phyloP scores from a whole-genome alignment of 345 rosid species.

The Kandelia obovata region DNA sequence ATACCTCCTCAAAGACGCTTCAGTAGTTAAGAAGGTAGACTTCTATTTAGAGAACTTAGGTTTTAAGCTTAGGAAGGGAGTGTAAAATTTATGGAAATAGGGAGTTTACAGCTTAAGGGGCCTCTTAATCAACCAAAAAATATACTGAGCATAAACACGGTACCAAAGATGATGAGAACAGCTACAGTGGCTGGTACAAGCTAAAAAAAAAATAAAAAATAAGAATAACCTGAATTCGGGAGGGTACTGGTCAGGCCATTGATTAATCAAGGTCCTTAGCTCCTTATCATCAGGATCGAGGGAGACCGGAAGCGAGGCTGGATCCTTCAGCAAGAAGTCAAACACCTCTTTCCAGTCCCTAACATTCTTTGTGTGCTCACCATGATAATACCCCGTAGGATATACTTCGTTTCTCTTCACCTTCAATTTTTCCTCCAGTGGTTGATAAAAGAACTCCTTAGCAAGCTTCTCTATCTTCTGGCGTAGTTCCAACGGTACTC shows the following conservation, averaged over 20 bases:
- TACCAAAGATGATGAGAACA: background rate
- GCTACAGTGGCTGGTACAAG: background rate
- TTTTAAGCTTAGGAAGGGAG: too few species aligned
- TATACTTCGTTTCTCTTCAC: slow-evolving; percentile 62
- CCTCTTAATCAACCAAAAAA: too few species aligned
- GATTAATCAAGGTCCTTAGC: slow-evolving; percentile 47
- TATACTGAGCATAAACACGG: too few species aligned
- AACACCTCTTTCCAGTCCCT: slow-evolving; percentile 92
- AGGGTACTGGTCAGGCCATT: slow-evolving; percentile 64
- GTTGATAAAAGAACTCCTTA: slow-evolving; percentile 48
- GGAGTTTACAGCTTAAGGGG: too few species aligned
- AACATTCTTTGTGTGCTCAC: slow-evolving; percentile 87
- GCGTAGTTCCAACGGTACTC: slow-evolving; percentile 50
- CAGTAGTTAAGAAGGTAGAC: too few species aligned
- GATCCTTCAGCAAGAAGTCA: slow-evolving; percentile 58
- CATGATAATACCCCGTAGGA: slow-evolving; percentile 69
- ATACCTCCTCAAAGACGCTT: too few species aligned
- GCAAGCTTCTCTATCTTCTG: slow-evolving; percentile 34
- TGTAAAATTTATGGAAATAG: too few species aligned
- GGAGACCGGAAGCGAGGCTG: slow-evolving; percentile 58
- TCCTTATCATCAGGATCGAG: slow-evolving; percentile 44
- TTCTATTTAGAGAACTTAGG: too few species aligned
- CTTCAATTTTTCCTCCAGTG: slow-evolving; percentile 56
- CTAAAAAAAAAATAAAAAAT: background rate
- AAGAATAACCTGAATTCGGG: slow-evolving; percentile 51